Base-by-base conservation (phyloP, 1,284 basidiomycete species). In the Agroathelia rolfsii region DNA sequence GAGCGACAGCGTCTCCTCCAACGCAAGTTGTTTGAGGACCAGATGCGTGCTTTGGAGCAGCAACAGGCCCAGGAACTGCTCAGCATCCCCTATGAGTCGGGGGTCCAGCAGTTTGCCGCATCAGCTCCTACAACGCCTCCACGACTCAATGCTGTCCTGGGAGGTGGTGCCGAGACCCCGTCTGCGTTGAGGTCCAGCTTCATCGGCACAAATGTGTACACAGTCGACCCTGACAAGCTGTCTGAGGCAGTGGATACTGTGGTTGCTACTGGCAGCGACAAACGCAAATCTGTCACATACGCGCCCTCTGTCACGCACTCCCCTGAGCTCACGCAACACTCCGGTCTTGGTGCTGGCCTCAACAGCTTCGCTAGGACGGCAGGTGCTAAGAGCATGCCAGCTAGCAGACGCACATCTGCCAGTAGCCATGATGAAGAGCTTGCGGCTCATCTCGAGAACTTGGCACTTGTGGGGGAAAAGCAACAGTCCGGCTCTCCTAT, bases 41-140 rank as follows among this genome's bases (percentile, higher is more conserved):
- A 94, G 59, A 93, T 94, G 83, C 76, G 80, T 35, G 78, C 72
- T 43, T 71, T 95, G 40, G 92, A 95, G 58, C 84, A 87, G 46
- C 82, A 90, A 54, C 90, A 95, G 58, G 78, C 80, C 12, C 81
- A 88, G 51, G 85, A 82, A 53, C 68, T 87, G 24, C 73, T 89
- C 44, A 72, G 49, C 42, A 69, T 85, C 43, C 80, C 82, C 13
- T 66, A 71, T 45, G 81, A 83, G 38, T 48, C 46, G 19, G 58
- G 62, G 21, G 48, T 76, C 8, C 74, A 77, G 50, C 77, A 80
- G 43, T 49, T 86, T 19, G 84, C 84, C 8, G 77, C 80, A 35
- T 86, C 84, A 6, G 83, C 83, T 2, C 82, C 82, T 8, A 86
- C 82, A 3, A 87, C 81, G 1, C 84, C 82, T 12, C 85, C 84